Evolutionary conservation across 768 basidiomycete genomes (phyloP), one percentile per base, ranked within the genome.

Genomic region (Rhodosporidiobolus sp.): DNA sequence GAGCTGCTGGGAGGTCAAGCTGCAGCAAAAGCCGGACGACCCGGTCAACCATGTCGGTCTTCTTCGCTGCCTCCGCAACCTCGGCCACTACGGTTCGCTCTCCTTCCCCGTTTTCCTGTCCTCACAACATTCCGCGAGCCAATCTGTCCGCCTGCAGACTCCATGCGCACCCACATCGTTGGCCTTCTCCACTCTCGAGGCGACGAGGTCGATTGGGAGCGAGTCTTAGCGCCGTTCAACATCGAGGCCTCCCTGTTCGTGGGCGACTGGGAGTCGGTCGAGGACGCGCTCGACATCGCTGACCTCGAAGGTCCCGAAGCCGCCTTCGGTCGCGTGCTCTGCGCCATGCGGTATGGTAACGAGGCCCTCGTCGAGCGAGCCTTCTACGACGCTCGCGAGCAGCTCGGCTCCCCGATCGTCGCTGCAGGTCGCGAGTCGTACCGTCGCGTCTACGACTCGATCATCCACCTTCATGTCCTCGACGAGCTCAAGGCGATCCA

Each of bases 181-280:
- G 96, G 96, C 11, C 88, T 97, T 16, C 84, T 98, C 28, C 89
- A 78, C 65, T 67, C 67, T 9, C 63, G 65, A 5, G 64, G 88
- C 53, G 87, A 89, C 20, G 88, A 91, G 79, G 90, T 92, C 0
- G 86, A 88, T 63, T 98, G 96, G 95, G 86, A 89, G 68, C 79
- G 84, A 11, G 84, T 85, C 5, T 83, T 99, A 19, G 87, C 89
- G 11, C 88, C 89, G 0, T 97, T 92, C 79, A 90, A 92, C 77
- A 87, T 90, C 19, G 94, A 99, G 83, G 91, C 93, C 72, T 91
- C 92, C 3, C 95, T 94, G 89, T 94, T 94, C 87, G 89, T 93
- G 46, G 90, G 92, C 10, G 92, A 94, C 75, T 98, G 94, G 94
- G 84, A 86, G 4, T 89, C 90, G 62, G 90, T 99, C 24, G 84